Base-by-base conservation (phyloP, 805 yeast species). In the Jamesozyma lodderae region DNA sequence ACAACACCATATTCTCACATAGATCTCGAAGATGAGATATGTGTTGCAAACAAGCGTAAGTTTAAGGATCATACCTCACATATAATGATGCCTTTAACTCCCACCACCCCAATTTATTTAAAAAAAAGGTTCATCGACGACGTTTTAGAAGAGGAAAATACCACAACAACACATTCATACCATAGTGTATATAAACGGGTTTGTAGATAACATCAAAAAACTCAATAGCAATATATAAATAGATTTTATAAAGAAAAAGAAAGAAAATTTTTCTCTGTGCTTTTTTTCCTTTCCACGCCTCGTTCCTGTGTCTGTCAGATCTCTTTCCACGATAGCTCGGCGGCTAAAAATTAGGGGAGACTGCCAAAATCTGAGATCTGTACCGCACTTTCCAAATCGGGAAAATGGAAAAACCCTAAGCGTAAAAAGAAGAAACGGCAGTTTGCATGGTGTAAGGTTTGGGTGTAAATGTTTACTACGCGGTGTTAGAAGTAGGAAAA, bases 31-130 rank as follows among this genome's bases (percentile, higher is more conserved):
- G 24, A 22, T 8, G 24, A 22, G 7, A 22, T 8, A 22, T 22
- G 24, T 10, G 10, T 22, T 8, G 24, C 10, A 22, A 10, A 22
- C 10, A 22, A 22, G 24, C 11, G 14, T n/a, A 8, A n/a, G 15
- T n/a, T 26, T n/a, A 16, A 13, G 6, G 11, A 14, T 15, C n/a
- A n/a, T n/a, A n/a, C n/a, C n/a, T 25, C 28, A 25, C 10, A 25
- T 18, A n/a, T n/a, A n/a, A 36, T 44, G 18, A 34, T 46, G 33
- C 55, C 55, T 13, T 31, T 51, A 35, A 51, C 54, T 9, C 53
- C 55, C 15, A 46, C 52, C 4, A 51, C 55, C 4, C 52, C 53
- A 15, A 39, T 43, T 11, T 41, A 47, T 34, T 24, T 49, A 8
- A 36, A 26, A 16, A 42, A 42, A 22, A 33, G 42, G 17, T 29